Evolutionary conservation across 352 stramenopile genomes (phyloP).

Genomic region (Thalassiosira ordinaria): DNA sequence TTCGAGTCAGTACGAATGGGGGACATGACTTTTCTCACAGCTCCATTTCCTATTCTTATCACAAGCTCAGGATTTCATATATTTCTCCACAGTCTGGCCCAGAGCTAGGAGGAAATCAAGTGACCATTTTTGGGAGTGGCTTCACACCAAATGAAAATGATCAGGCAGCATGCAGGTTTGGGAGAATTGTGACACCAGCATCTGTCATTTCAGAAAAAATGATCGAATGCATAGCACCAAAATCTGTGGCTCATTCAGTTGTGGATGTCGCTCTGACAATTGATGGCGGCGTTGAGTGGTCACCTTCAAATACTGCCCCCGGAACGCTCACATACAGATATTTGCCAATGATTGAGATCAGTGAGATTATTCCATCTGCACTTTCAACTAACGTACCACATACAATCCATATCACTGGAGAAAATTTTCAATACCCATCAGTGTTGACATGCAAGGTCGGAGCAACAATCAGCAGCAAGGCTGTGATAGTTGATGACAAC

Average conservation of each 20-base stretch:
- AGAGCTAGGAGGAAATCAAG: slow-evolving; percentile 14
- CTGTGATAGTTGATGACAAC: slow-evolving; percentile 4
- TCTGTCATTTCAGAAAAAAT: background rate
- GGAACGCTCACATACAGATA: background rate
- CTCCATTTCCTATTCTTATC: slow-evolving; percentile 12
- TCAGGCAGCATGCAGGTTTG: slow-evolving; percentile 14
- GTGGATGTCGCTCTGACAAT: slow-evolving; percentile 5
- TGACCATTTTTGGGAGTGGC: slow-evolving; percentile 12
- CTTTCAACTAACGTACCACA: slow-evolving; percentile 8
- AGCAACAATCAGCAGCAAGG: background rate
- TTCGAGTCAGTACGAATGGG: slow-evolving; percentile 38
- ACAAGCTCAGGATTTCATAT: slow-evolving; percentile 5
- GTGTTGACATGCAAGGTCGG: slow-evolving; percentile 4
- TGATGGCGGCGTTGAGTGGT: slow-evolving; percentile 30
- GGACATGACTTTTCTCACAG: slow-evolving; percentile 26
- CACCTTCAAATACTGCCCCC: background rate
- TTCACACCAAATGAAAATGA: background rate
- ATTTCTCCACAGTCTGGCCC: slow-evolving; percentile 21
- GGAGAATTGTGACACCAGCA: slow-evolving; percentile 2
- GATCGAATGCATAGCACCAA: slow-evolving; percentile 22
- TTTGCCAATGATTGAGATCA: slow-evolving; percentile 18
- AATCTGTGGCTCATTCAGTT: background rate
- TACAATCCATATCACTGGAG: background rate
- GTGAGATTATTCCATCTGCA: background rate
- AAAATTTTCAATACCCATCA: slow-evolving; percentile 12